Evolutionary conservation across 140 eudicot genomes (phyloP).

Genomic region (Senecio squalidus): DNA sequence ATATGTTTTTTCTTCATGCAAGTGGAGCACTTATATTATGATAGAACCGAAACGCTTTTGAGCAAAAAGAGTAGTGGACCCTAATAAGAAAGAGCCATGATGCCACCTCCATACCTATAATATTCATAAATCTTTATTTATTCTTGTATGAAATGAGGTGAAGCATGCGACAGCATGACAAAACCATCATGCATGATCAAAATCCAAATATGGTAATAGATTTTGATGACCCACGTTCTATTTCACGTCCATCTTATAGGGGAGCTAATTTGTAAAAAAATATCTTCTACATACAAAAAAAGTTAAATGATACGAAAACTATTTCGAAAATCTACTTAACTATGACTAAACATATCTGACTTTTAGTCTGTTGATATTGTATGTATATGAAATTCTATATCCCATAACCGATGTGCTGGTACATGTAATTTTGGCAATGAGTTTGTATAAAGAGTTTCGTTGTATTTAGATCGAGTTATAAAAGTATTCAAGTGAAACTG

Average conservation of each 20-base stretch:
- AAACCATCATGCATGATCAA: slow-evolving; percentile 27
- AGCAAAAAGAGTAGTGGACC: slow-evolving; percentile 32
- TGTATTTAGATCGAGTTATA: too few species aligned
- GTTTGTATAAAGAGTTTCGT: too few species aligned
- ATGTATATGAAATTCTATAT: too few species aligned
- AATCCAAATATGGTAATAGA: slow-evolving; percentile 15
- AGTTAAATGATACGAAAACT: too few species aligned
- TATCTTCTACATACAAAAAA: background rate
- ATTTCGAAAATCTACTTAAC: too few species aligned
- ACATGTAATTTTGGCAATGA: too few species aligned
- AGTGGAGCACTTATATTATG: slow-evolving; percentile 35
- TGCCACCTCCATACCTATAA: slow-evolving; percentile 28
- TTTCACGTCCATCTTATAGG: slow-evolving; percentile 5
- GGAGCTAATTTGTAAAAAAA: background rate
- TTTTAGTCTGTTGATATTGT: too few species aligned
- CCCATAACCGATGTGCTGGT: too few species aligned
- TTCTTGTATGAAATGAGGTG: slow-evolving; percentile 24
- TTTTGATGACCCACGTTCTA: slow-evolving; percentile 1
- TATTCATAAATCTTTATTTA: background rate
- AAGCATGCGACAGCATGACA: slow-evolving; percentile 74
- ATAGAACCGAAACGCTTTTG: slow-evolving; percentile 24
- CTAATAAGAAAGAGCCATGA: slow-evolving; percentile 20
- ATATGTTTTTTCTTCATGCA: slow-evolving; percentile 23
- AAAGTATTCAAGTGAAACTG: too few species aligned
- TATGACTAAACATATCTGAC: too few species aligned